A percentile compares a stretch with the other conserved stretches of the same genome.
Evolutionary conservation across 345 rosid genomes (phyloP).

Genomic region (Raphanus sativus): DNA sequence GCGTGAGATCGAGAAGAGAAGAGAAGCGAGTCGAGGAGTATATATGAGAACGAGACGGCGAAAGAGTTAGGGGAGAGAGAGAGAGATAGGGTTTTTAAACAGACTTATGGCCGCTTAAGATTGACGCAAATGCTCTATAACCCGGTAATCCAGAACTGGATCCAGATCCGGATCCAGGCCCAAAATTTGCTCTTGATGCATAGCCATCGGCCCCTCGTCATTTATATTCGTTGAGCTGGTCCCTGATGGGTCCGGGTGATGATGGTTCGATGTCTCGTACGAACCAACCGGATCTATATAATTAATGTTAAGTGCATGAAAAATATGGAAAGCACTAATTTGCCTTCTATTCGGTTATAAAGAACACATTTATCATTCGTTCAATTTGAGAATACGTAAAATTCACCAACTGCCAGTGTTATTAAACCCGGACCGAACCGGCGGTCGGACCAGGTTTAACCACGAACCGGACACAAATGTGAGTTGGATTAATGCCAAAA

Average conservation of each 20-base stretch:
- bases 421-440: no score
- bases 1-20: slow-evolving; percentile 9
- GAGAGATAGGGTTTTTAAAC: slow-evolving; percentile 23
- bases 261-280: neutral
- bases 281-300: neutral
- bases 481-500: no score
- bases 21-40: neutral
- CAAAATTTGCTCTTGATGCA: neutral
- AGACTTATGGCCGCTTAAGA: slow-evolving; percentile 28
- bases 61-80: neutral
- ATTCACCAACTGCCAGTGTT: no score
- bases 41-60: slow-evolving; percentile 23
- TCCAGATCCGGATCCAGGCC: slow-evolving; percentile 15
- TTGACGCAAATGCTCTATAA: slow-evolving; percentile 22
- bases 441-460: no score
- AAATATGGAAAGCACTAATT: no score
- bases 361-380: no score
- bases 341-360: no score
- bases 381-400: no score
- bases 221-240: slow-evolving; percentile 11
- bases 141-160: slow-evolving; percentile 15
- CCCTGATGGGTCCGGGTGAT: slow-evolving; percentile 19
- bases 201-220: neutral
- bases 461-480: no score
- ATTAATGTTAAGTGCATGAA: no score